These are phyloP conservation scores for Cochlearia excelsa DNA, from an alignment of 345 rosid genomes.

Conservation along the genomic window DNA sequence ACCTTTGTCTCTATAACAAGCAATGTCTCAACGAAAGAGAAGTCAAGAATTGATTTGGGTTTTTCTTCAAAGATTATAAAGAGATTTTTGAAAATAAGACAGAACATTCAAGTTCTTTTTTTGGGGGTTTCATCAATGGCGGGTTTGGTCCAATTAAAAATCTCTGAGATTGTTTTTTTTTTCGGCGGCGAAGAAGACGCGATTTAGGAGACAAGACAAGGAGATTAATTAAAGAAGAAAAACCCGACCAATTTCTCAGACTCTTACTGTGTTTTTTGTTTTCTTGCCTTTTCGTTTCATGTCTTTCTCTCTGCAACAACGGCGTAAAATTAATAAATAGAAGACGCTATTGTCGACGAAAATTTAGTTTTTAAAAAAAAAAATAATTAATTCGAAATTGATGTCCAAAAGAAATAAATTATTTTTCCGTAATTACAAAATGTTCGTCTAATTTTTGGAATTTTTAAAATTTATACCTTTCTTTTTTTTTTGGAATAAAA, in stretches of 20 bases:
- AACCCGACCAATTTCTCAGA: slow-evolving; percentile 37
- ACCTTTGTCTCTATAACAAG: slow-evolving; percentile 68
- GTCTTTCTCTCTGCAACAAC: slow-evolving; percentile 23
- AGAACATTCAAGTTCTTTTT: slow-evolving; percentile 28
- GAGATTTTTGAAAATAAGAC: slow-evolving; percentile 2
- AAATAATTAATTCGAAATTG: neutral
- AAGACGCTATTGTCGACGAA: neutral
- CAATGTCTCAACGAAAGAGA: slow-evolving; percentile 30
- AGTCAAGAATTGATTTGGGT: slow-evolving; percentile 30
- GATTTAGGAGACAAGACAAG: slow-evolving; percentile 32
- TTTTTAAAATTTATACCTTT: too few species aligned
- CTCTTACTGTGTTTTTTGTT: slow-evolving; percentile 20
- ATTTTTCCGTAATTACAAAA: too few species aligned
- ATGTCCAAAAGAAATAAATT: too few species aligned
- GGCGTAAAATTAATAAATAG: neutral
- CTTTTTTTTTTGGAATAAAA: too few species aligned
- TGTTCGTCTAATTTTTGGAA: too few species aligned
- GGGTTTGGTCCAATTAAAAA: slow-evolving; percentile 27
- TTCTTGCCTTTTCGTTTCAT: slow-evolving; percentile 22
- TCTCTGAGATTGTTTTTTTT: slow-evolving; percentile 20
- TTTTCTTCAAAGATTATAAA: slow-evolving; percentile 24
- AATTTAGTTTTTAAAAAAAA: too few species aligned
- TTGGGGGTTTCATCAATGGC: slow-evolving; percentile 27
- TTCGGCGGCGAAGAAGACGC: slow-evolving; percentile 33
- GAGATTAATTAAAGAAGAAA: neutral